These are phyloP conservation scores for Lobulomyces angularis DNA, from an alignment of 192 early-diverging fungal species.

Conservation along the genomic window DNA sequence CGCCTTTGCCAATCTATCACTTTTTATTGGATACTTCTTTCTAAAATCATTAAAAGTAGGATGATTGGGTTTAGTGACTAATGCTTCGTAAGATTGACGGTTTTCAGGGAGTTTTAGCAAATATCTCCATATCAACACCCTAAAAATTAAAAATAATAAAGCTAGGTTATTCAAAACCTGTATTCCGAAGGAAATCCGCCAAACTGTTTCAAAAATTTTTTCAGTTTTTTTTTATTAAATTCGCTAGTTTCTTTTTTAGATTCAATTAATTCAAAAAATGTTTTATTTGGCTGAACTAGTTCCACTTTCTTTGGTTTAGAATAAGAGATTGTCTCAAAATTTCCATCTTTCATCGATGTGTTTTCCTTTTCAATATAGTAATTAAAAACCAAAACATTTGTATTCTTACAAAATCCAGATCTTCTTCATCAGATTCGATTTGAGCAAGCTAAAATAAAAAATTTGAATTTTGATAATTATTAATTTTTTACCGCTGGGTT, in stretches of 20 bases:
- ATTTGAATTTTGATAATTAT: too few species aligned
- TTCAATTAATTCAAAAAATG: conserved; percentile 26
- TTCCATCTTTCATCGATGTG: too few species aligned
- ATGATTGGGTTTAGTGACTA: conserved; percentile 32
- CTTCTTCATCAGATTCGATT: too few species aligned
- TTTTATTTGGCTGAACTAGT: conserved; percentile 7
- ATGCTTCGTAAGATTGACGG: conserved; percentile 31
- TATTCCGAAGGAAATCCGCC: conserved; percentile 32
- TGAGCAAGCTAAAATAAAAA: too few species aligned
- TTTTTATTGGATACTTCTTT: conserved; percentile 32
- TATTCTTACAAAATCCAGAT: too few species aligned
- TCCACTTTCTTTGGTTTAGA: neutral
- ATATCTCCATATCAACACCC: conserved; percentile 40
- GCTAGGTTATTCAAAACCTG: conserved; percentile 8
- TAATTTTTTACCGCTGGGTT: conserved; percentile 4
- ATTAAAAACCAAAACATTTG: too few species aligned
- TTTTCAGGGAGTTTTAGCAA: conserved; percentile 39
- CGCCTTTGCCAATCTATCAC: conserved; percentile 25
- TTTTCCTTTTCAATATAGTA: too few species aligned
- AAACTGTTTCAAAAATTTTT: conserved; percentile 28
- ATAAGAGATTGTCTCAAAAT: too few species aligned
- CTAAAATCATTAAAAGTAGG: conserved; percentile 25
- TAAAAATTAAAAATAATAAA: conserved; percentile 6
- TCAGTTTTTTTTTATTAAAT: conserved; percentile 9
- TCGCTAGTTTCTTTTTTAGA: conserved; percentile 6